Evolutionary conservation across 176 grass and related monocot genomes (phyloP), one percentile per base, ranked within the genome.

Genomic region (Panicum miliaceum): DNA sequence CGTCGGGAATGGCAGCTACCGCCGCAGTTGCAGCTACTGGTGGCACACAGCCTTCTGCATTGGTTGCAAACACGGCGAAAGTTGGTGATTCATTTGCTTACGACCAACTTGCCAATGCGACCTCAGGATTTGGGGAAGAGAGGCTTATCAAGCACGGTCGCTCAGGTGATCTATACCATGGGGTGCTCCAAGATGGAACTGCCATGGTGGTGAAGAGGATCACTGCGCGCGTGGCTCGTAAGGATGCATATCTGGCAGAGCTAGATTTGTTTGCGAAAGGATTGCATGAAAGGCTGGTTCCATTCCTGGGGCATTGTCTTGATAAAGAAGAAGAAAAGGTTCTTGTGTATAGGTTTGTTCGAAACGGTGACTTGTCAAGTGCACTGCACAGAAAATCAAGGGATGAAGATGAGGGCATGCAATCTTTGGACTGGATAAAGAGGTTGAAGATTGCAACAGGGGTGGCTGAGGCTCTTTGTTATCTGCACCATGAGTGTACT

Each of bases 381-480:
- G 78, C 94, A n/a, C 75, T 96, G 86, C 91, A 96, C 65, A 84
- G 86, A 73, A 96, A 94, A 70, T 81, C 71, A 42, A 81, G 81
- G 77, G 89, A 96, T 52, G 93, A 93, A 89, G 91, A 97, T 20
- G 92, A 92, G 56, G 93, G 90, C 26, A 47, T 96, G 85, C 97
- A 92, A 84, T 92, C 97, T 58, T 89, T 99, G 79, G 97, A 99
- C 89, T 99, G 97, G 97, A 94, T 99, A 79, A 96, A 99, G 88
- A 99, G 97, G 67, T 73, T 99, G 61, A 99, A 99, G 88, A 96
- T 99, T 82, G 97, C 97, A 38, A 99, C 87, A 58, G 97, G 97
- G 46, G 89, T 94, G 10, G 97, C 93, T 23, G 97, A 99, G 84
- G 91, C 97, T 40, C 86, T 99, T 67, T 91, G 94, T 60, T 99